These are phyloP conservation scores for Trametes hirsuta DNA, from an alignment of 1,284 basidiomycete genomes.

Conservation along the genomic window DNA sequence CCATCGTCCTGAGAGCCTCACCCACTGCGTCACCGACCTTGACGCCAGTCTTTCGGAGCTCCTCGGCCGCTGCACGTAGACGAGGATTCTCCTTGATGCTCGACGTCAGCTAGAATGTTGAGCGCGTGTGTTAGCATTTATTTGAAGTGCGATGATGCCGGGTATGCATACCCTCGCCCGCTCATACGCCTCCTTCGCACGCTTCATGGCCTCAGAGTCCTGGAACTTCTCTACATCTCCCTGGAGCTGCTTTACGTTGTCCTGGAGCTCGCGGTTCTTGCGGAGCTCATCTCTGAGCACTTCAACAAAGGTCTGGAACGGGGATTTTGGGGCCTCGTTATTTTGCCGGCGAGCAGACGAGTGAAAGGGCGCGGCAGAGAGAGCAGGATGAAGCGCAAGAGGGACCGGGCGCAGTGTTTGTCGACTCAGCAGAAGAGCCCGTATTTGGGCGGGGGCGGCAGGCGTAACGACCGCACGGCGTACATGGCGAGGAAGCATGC, in stretches of 20 bases:
- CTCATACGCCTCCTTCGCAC: constrained; percentile 90
- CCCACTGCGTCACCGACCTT: constrained; percentile 94
- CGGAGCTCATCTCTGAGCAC: constrained; percentile 90
- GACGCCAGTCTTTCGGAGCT: constrained; percentile 86
- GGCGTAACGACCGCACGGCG: constrained; percentile 31
- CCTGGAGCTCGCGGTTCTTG: constrained; percentile 94
- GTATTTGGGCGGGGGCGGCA: constrained; percentile 32
- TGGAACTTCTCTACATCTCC: constrained; percentile 97
- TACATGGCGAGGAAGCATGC: constrained; percentile 37
- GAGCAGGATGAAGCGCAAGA: constrained; percentile 23
- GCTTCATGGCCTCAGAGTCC: constrained; percentile 96
- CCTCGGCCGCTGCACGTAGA: constrained; percentile 88
- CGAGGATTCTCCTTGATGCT: constrained; percentile 97
- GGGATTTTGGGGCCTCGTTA: constrained; percentile 82
- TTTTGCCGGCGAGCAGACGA: constrained; percentile 62
- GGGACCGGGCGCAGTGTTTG: constrained; percentile 22
- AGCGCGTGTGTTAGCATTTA: background rate
- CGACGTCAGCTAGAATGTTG: constrained; percentile 70
- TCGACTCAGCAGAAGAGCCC: constrained; percentile 26
- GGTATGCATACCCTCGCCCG: constrained; percentile 77
- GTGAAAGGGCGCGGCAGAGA: constrained; percentile 55
- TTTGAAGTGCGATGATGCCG: background rate
- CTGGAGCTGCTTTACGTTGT: constrained; percentile 95
- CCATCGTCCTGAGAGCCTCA: constrained; percentile 89
- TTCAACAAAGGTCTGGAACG: constrained; percentile 96